Conservation (phyloP, 345 rosid species). For the Kernera saxatilis region DNA sequence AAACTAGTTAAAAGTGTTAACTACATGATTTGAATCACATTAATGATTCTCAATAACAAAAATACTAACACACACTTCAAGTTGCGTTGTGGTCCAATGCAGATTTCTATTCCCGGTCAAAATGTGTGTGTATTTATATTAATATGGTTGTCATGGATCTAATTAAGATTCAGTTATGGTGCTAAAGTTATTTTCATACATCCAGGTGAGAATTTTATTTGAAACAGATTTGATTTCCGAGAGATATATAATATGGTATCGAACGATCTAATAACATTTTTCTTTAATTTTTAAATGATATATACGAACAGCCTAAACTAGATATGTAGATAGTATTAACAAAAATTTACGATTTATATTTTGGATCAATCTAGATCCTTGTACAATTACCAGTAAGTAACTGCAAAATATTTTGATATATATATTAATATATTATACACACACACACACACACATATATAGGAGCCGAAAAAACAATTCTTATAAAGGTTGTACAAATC, state of each 20-base stretch:
- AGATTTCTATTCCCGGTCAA: background rate
- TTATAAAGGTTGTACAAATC: no score
- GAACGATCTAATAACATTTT: no score
- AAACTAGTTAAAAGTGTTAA: background rate
- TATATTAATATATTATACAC: no score
- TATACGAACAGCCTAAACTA: no score
- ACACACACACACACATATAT: no score
- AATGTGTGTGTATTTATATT: background rate
- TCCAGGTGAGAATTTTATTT: background rate
- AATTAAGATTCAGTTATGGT: background rate
- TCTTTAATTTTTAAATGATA: no score
- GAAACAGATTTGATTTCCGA: background rate
- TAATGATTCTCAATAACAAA: background rate
- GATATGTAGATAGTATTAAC: no score
- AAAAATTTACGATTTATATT: no score
- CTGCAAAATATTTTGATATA: no score
- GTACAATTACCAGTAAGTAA: no score
- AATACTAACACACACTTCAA: constrained; percentile 9
- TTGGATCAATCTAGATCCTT: no score
- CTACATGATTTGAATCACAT: background rate
- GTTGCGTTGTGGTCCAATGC: constrained; percentile 11
- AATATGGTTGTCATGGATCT: background rate
- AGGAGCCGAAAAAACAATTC: no score
- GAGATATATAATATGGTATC: background rate
- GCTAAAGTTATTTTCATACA: background rate